Evolutionary conservation across 768 basidiomycete genomes (phyloP).

Genomic region (Kwoniella sp.): DNA sequence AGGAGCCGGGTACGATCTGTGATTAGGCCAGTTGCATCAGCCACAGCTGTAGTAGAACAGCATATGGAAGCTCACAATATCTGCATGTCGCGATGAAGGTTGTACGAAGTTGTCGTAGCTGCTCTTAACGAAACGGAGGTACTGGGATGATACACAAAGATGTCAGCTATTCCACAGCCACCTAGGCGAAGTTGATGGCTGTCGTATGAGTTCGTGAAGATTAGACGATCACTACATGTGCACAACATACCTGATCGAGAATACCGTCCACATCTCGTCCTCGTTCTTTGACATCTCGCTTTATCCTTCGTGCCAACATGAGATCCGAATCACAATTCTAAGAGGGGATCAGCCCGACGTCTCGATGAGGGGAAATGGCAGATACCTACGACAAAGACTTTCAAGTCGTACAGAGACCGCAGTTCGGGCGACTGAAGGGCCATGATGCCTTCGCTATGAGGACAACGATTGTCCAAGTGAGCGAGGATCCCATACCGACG

Average conservation of each 20-base stretch:
- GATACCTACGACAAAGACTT: slow-evolving; percentile 60
- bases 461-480: neutral
- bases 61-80: slow-evolving; percentile 78
- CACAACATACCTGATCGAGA: slow-evolving; percentile 67
- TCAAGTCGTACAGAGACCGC: slow-evolving; percentile 84
- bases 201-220: neutral
- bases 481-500: neutral
- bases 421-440: slow-evolving; percentile 76
- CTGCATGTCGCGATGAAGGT: slow-evolving; percentile 81
- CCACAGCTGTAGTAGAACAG: too few relatives aligned
- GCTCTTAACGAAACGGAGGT: slow-evolving; percentile 92
- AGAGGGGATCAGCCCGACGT: too few relatives aligned
- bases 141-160: slow-evolving; percentile 52
- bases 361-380: neutral
- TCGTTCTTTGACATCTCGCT: slow-evolving; percentile 83
- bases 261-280: slow-evolving; percentile 82
- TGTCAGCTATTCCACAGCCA: too few relatives aligned
- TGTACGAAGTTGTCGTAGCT: slow-evolving; percentile 91
- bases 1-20: slow-evolving; percentile 91
- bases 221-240: slow-evolving; percentile 1
- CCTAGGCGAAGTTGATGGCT: too few relatives aligned
- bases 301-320: slow-evolving; percentile 92
- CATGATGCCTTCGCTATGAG: slow-evolving; percentile 79
- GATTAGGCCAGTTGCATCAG: too few relatives aligned
- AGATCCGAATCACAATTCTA: slow-evolving; percentile 75